Base-by-base conservation (phyloP, 176 grass and related monocot species). In the Chloris gayana region DNA sequence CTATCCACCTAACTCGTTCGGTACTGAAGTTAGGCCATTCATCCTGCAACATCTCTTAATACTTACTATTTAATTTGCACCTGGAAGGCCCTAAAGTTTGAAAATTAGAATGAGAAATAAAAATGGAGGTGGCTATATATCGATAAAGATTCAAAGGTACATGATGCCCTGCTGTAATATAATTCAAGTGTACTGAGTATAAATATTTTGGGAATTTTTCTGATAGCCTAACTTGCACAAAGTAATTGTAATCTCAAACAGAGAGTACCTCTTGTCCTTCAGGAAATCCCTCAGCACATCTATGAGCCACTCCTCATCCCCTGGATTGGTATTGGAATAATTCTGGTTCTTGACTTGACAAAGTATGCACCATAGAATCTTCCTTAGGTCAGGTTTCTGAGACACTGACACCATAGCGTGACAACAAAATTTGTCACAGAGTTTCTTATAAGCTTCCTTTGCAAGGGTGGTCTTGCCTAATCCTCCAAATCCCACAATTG, bases 381-480 rank as follows among this genome's bases (percentile, higher is more conserved):
- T 80, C 14, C 25, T 80, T 6, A 69, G 1, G 24, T 80, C 64
- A 29, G 77, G 77, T 35, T 79, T 78, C 17, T 66, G 76, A 33
- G 77, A 69, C 46, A 79, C 63, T 4, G 77, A 38, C 25, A 77
- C 75, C 45, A 77, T 25, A 47, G 59, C 75, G 25, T 62, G 39
- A 15, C 59, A 77, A 62, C 53, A 14, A 7, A 54, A 79, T 29
- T 39, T 47, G 5, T 14, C 34, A 5, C 14, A 11, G 35, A 79
- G n/a, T 27, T 39, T 24, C 34, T 54, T 46, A 11, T 56, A 79
- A 14, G 45, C 45, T 38, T 79, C 61, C 13, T 68, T 68, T 7
- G 77, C 77, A 12, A 79, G 64, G 12, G 77, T 79, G 9, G 64
- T 80, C 22, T 80, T 69, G 0, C 77, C 77, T 38, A 68, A 53